phyloP scores from a whole-genome alignment of 1,139 yeast genomes.

The Trichomonascaceae sp. region DNA sequence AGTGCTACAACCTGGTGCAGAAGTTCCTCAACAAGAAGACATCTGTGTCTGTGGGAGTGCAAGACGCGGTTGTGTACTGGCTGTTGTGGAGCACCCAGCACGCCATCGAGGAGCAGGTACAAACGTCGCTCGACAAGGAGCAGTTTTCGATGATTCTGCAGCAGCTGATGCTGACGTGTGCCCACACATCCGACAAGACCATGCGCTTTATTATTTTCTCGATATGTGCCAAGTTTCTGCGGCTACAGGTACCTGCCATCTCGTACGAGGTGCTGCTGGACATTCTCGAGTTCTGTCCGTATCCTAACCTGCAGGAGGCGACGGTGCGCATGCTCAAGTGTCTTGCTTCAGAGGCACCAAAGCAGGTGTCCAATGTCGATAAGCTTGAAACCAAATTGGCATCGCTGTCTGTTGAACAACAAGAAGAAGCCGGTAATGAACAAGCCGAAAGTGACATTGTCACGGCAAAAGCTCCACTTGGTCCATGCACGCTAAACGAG shows the following conservation, averaged over 20 bases:
- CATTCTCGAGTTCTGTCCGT: slow-evolving; percentile 58
- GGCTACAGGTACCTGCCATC: slow-evolving; percentile 40
- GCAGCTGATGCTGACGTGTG: slow-evolving; percentile 28
- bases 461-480: not conserved
- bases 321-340: slow-evolving; percentile 58
- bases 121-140: slow-evolving; percentile 11
- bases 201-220: slow-evolving; percentile 20
- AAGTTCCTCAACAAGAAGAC: slow-evolving; percentile 11
- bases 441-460: not conserved
- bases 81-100: slow-evolving; percentile 28
- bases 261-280: slow-evolving; percentile 53
- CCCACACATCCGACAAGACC: slow-evolving; percentile 20
- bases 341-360: slow-evolving; percentile 27
- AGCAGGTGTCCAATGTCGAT: no score
- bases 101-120: slow-evolving; percentile 21
- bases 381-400: no score
- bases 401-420: no score
- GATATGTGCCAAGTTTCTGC: slow-evolving; percentile 28
- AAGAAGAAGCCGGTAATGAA: not conserved
- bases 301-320: slow-evolving; percentile 42
- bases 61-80: slow-evolving; percentile 33
- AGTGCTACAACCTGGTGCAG: slow-evolving; percentile 3
- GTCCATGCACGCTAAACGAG: not conserved
- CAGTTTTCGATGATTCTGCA: slow-evolving; percentile 34
- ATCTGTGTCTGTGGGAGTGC: slow-evolving; percentile 26